phyloP scores from a whole-genome alignment of 169 alveolate genomes.

The Plasmodium berghei region DNA sequence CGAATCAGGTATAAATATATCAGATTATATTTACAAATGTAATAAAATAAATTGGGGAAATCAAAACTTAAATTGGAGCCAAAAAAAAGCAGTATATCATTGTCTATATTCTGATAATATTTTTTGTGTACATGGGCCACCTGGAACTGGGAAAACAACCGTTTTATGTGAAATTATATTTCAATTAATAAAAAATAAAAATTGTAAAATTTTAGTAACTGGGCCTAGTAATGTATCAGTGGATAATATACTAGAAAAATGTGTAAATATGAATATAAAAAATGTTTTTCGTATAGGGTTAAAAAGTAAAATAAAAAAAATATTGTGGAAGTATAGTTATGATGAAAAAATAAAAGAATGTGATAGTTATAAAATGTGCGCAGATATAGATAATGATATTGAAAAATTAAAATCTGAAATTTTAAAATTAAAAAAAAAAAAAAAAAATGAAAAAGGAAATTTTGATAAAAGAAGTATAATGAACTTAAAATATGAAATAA shows the following conservation, averaged over 20 bases:
- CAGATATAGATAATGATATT: constrained; percentile 55
- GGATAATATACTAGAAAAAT: constrained; percentile 44
- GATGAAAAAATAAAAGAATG: constrained; percentile 71
- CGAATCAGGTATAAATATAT: neutral
- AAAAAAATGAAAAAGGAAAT: constrained; percentile 27
- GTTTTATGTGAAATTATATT: constrained; percentile 56
- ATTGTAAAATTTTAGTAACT: constrained; percentile 32
- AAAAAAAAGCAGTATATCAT: constrained; percentile 64
- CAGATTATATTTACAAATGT: constrained; percentile 32
- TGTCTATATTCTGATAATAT: constrained; percentile 61
- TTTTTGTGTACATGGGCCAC: constrained; percentile 74
- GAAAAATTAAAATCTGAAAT: constrained; percentile 59
- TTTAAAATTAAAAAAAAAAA: constrained; percentile 47
- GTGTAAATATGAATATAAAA: constrained; percentile 40
- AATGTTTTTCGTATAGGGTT: constrained; percentile 57
- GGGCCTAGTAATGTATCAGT: constrained; percentile 76
- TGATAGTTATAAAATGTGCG: constrained; percentile 67
- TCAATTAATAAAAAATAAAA: constrained; percentile 24
- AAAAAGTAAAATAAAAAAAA: constrained; percentile 42
- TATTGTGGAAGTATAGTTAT: constrained; percentile 53
- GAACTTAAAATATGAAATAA: constrained; percentile 68
- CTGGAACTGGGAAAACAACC: constrained; percentile 78
- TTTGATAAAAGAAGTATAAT: constrained; percentile 29
- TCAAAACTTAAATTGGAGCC: constrained; percentile 27
- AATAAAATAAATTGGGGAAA: constrained; percentile 44